Percentiles rank a stretch among this genome's conserved stretches.
Conservation (phyloP, 2,329 filamentous ascomycete species). For the Talaromyces sp. region DNA sequence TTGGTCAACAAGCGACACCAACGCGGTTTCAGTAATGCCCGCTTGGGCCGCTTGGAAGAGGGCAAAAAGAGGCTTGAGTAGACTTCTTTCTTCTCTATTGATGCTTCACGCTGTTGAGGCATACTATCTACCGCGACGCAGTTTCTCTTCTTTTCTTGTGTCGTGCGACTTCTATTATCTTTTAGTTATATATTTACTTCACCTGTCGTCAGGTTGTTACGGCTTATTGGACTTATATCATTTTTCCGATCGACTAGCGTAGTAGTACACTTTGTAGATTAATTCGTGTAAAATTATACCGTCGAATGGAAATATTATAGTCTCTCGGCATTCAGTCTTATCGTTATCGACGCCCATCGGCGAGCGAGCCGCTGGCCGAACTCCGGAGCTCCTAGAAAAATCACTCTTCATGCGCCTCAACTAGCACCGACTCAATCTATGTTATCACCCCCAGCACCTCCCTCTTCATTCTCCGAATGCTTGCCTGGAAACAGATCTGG, state of each 20-base stretch:
- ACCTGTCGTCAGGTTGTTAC: background rate
- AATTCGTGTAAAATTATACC: background rate
- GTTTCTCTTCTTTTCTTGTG: background rate
- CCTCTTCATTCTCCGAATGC: conserved; percentile 2
- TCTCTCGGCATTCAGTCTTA: background rate
- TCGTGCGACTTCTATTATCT: background rate
- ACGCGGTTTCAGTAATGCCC: conserved; percentile 75
- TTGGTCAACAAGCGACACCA: conserved; percentile 64
- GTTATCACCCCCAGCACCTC: background rate
- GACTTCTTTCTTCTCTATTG: conserved; percentile 9
- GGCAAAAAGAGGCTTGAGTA: conserved; percentile 95
- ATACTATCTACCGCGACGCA: conserved; percentile 1
- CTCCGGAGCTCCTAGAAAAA: background rate
- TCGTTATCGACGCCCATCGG: background rate
- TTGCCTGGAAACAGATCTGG: conserved; percentile 19
- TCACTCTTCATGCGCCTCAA: background rate
- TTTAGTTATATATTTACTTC: conserved; percentile 11
- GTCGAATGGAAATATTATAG: no score
- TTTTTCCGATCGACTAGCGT: background rate
- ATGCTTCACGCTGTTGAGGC: background rate
- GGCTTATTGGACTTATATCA: background rate
- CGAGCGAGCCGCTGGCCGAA: conserved; percentile 9
- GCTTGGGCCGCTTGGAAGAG: conserved; percentile 84
- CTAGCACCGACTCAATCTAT: background rate
- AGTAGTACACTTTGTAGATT: background rate